Evolutionary conservation across 345 rosid species (phyloP).

Genomic region (Gossypium arboreum): DNA sequence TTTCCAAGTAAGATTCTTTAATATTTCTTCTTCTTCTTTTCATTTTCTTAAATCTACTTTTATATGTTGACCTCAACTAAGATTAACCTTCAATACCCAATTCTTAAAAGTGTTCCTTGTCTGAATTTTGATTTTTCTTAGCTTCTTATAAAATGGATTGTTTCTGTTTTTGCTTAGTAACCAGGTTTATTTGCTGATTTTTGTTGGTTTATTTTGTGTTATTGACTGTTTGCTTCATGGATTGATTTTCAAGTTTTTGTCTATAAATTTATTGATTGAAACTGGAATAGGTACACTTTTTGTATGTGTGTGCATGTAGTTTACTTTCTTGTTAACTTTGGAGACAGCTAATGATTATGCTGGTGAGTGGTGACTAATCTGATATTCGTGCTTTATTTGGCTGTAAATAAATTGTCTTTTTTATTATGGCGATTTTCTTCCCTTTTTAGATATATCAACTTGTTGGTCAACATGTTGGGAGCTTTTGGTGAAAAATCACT

Average conservation of each 20-base stretch:
- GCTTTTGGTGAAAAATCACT: too few species aligned
- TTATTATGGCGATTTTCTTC: not conserved
- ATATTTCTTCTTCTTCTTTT: not conserved
- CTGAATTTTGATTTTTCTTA: not conserved
- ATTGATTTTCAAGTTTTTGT: not conserved
- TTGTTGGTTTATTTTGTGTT: not conserved
- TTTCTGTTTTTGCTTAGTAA: not conserved
- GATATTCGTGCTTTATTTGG: not conserved
- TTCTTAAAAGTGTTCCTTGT: not conserved
- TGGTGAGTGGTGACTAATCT: not conserved
- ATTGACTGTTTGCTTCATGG: not conserved
- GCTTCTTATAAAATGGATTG: not conserved
- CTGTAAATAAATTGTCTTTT: not conserved
- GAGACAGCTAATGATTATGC: not conserved
- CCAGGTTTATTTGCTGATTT: not conserved
- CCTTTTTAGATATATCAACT: not conserved
- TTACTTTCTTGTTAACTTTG: too few species aligned
- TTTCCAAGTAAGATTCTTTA: conserved; percentile 16
- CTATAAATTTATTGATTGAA: not conserved
- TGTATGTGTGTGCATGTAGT: not conserved
- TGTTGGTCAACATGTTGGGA: not conserved
- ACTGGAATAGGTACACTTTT: not conserved
- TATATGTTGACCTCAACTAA: not conserved
- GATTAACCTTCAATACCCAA: not conserved
- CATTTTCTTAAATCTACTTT: not conserved